Conservation (phyloP, 257 asterid genomes). For the Nicotiana otophora region DNA sequence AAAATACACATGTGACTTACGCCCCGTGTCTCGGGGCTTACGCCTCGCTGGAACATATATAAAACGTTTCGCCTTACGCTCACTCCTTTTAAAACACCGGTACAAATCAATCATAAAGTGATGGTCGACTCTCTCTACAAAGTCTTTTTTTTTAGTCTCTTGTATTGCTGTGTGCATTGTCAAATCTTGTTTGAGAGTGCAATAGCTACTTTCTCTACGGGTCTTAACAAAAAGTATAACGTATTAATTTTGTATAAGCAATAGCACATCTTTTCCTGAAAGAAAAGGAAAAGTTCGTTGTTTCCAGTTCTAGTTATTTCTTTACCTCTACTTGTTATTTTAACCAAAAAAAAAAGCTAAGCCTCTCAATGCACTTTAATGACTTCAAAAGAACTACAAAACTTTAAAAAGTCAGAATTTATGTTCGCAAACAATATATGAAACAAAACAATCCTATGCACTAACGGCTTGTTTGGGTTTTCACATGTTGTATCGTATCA, state of each 20-base stretch:
- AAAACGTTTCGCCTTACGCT: too few species aligned
- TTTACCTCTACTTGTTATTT: background rate
- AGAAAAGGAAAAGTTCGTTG: background rate
- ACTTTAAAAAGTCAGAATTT: too few species aligned
- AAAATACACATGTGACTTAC: too few species aligned
- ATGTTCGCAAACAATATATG: too few species aligned
- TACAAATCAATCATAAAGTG: background rate
- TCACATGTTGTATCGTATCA: too few species aligned
- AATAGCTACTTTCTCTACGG: too few species aligned
- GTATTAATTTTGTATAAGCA: background rate
- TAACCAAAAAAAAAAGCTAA: background rate
- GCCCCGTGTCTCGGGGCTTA: too few species aligned
- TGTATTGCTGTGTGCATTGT: background rate
- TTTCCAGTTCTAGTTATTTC: background rate
- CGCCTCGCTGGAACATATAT: too few species aligned
- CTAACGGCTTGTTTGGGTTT: too few species aligned
- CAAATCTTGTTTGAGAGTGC: background rate
- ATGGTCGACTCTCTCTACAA: background rate
- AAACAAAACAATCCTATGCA: too few species aligned
- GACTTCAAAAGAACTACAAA: background rate
- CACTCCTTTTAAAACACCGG: too few species aligned
- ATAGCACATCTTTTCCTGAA: background rate
- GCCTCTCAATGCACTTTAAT: background rate
- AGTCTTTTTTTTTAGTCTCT: background rate
- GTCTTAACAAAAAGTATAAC: background rate